phyloP scores from a whole-genome alignment of 225 moss, liverwort and hornwort species.

The Pseudoscleropodium purum region DNA sequence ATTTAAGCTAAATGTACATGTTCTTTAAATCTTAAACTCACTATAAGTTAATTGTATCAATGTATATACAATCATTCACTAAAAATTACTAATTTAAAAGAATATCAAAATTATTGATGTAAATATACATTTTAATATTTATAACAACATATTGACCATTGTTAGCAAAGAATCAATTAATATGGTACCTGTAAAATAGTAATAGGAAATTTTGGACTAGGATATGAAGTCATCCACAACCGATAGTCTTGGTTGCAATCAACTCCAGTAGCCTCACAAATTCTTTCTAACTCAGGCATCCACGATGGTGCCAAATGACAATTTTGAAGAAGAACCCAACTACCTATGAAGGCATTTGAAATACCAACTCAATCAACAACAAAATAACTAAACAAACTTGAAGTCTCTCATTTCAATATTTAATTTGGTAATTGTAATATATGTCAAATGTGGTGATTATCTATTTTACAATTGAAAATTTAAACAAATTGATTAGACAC shows the following conservation, averaged over 20 bases:
- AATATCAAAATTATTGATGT: neutral
- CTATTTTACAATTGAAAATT: neutral
- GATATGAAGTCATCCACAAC: constrained; percentile 98
- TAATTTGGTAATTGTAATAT: neutral
- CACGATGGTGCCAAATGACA: constrained; percentile 93
- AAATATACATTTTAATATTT: too few species aligned
- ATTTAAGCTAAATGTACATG: too few species aligned
- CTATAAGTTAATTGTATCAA: neutral
- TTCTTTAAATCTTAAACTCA: rapidly evolving
- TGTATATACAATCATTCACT: neutral
- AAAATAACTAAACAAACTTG: neutral
- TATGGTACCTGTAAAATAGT: constrained; percentile 61
- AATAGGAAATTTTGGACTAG: constrained; percentile 86
- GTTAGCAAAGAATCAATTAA: neutral
- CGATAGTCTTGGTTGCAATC: constrained; percentile 83
- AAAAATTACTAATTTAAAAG: neutral
- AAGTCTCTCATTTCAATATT: neutral
- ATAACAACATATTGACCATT: rapidly evolving
- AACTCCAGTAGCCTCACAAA: constrained; percentile 54
- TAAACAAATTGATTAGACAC: neutral
- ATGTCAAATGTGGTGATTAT: neutral
- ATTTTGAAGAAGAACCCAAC: constrained; percentile 95
- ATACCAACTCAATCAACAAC: neutral
- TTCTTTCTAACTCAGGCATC: constrained; percentile 85
- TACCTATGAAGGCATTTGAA: constrained; percentile 5